Evolutionary conservation across 2,329 filamentous ascomycete species (phyloP), one percentile per base, ranked within the genome.

Genomic region (Pseudogymnoascus sp.): DNA sequence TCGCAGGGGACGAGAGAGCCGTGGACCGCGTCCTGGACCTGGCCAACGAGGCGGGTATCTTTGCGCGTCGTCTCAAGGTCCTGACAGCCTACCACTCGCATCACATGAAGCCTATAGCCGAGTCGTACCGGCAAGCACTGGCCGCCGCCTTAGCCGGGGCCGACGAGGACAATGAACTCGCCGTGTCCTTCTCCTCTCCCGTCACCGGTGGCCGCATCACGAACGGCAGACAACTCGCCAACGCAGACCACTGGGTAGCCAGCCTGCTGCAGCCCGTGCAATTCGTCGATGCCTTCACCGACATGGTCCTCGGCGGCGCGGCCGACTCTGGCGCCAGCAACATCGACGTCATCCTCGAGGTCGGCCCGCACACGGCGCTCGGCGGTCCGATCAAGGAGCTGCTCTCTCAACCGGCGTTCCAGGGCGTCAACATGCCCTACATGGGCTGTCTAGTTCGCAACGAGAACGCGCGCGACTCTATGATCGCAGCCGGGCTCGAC

Each of bases 261-360:
- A 82, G 81, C 61, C 67, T 82, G 66, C 71, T 75, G 0, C 76
- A 74, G 1, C 74, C 74, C 1, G 80, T 82, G 4, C 70, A 73
- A 3, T 82, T 79, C 62, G 65, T 72, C 10, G 65, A 68, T 5
- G 78, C 77, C 0, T 61, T 80, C 4, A 13, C 31, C 21, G 61
- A 48, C 17, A 65, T 65, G 60, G 51, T 15, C 29, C 42, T 38
- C 15, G 33, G 31, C 4, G 59, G 62, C 17, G 33, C 39, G 12
- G 12, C 39, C n/a, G 12, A 58, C 10, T 62, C 63, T 31, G 59
- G 63, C 15, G 13, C 35, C 10, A 36, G 35, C 13, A 36, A 12
- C 13, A 4, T 44, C n/a, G n/a, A 61, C 12, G 15, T 1, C 21
- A 61, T 70, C 42, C 63, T 68, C 59, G 64, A 66, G 42, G 61